phyloP scores from a whole-genome alignment of 495 filamentous ascomycete species.

The Massariosphaeria phaeospora region DNA sequence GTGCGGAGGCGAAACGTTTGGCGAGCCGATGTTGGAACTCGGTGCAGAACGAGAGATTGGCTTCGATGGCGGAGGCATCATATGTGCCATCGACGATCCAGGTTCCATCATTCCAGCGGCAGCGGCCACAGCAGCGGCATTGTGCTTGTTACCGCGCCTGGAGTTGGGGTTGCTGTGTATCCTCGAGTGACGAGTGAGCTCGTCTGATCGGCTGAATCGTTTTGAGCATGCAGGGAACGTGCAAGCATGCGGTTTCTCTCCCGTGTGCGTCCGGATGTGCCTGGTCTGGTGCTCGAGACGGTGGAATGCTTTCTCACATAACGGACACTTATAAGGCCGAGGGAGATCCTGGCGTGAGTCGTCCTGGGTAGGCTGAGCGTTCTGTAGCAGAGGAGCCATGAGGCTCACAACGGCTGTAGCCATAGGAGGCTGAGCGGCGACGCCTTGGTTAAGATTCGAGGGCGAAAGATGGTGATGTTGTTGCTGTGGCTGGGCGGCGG shows the following conservation, averaged over 20 bases:
- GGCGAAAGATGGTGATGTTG: constrained; percentile 2
- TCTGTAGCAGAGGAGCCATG: constrained; percentile 59
- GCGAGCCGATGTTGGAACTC: constrained; percentile 79
- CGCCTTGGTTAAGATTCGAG: neutral
- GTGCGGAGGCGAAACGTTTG: constrained; percentile 92
- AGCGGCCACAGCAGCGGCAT: constrained; percentile 45
- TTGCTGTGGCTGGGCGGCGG: constrained; percentile 9
- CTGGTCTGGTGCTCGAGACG: constrained; percentile 96
- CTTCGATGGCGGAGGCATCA: constrained; percentile 76
- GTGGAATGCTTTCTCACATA: constrained; percentile 99
- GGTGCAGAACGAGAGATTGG: constrained; percentile 82
- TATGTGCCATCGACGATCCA: constrained; percentile 51
- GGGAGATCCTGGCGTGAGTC: constrained; percentile 70
- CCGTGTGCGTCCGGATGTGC: constrained; percentile 96
- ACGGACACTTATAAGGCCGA: constrained; percentile 93
- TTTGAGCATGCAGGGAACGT: constrained; percentile 93
- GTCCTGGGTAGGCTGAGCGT: constrained; percentile 50
- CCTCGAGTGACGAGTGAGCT: constrained; percentile 91
- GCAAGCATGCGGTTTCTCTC: constrained; percentile 96
- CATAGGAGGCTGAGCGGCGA: constrained; percentile 49
- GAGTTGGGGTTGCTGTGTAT: constrained; percentile 99
- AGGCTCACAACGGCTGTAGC: constrained; percentile 60
- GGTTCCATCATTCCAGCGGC: constrained; percentile 48
- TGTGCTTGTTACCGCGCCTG: constrained; percentile 82
- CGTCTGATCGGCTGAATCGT: constrained; percentile 93